Base-by-base conservation (phyloP, 257 asterid species). In the Linaria vulgaris region DNA sequence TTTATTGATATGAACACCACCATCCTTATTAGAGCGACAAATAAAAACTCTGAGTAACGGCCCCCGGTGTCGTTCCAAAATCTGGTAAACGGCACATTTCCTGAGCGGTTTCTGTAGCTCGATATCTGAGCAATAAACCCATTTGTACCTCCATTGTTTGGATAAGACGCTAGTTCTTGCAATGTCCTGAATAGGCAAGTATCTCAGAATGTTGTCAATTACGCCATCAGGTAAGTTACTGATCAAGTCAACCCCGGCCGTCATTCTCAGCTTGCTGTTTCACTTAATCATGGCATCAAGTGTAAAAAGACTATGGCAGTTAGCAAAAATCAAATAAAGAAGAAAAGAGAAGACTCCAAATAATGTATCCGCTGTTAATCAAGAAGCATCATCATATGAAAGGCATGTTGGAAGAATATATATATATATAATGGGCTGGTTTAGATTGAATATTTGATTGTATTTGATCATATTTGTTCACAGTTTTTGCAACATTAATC, bases 111-210 rank as follows among this genome's bases (percentile, higher is more conserved):
- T 72, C 77, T 83, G 14, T n/a, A 81, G 79, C 47, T 76, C 83
- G 25, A 84, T 64, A 1, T 79, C 82, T 0, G 87, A 82, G 34
- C 87, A 79, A 0, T 82, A 71, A 0, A 59, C 20, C 88, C 90
- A 84, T 68, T 76, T 84, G 72, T 70, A 54, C 56, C 85, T 75
- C 88, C 90, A 84, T 66, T 84, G 85, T 16, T 79, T 59, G 9
- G 90, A 84, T 68, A 81, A 69, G 4, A 81, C 76, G 75, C 87
- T 84, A 3, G 83, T 78, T 55, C 87, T 74, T 20, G 79, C 91
- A 4, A 74, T 76, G 58, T 84, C 91, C n/a, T 85, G 79, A 24
- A 84, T 67, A 31, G 88, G 87, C 77, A 84, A 73, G 76, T 82
- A 79, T 34, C 87, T 79, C 24, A 81, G 74, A 53, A 84, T 84